Conservation (phyloP, 2,329 filamentous ascomycete species). For the Onygena corvina region DNA sequence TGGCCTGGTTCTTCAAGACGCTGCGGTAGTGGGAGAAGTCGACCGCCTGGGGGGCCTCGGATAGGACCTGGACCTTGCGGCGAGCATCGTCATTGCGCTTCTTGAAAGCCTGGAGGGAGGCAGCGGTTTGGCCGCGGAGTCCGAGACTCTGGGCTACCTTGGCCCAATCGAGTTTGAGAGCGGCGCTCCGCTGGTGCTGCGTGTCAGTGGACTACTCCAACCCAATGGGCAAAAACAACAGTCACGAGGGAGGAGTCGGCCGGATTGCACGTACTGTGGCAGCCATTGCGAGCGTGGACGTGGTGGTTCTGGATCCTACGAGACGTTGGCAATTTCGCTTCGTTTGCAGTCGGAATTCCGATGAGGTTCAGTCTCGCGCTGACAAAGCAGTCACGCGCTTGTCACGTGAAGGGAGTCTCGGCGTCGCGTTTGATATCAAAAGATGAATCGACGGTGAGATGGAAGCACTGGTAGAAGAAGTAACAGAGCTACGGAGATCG, state of each 20-base stretch:
- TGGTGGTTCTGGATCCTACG: not conserved
- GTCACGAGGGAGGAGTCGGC: not conserved
- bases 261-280: not conserved
- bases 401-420: not conserved
- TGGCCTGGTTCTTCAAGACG: constrained; percentile 86
- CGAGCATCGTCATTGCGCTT: constrained; percentile 98
- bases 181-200: constrained; percentile 70
- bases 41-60: constrained; percentile 71
- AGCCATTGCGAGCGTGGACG: constrained; percentile 4
- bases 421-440: too few species aligned
- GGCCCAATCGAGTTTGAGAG: constrained; percentile 98
- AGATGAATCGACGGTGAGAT: not conserved
- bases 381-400: not conserved
- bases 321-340: constrained; percentile 4
- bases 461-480: not conserved
- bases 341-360: not conserved
- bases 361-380: not conserved
- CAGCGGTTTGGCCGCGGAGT: constrained; percentile 86
- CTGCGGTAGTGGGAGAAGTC: constrained; percentile 91
- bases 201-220: not conserved
- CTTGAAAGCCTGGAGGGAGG: constrained; percentile 92
- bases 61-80: constrained; percentile 76
- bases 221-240: constrained; percentile 15
- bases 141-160: constrained; percentile 89
- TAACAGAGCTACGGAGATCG: too few species aligned